Conservation (phyloP, 2,329 filamentous ascomycete species). For the Aspergillus latus region DNA sequence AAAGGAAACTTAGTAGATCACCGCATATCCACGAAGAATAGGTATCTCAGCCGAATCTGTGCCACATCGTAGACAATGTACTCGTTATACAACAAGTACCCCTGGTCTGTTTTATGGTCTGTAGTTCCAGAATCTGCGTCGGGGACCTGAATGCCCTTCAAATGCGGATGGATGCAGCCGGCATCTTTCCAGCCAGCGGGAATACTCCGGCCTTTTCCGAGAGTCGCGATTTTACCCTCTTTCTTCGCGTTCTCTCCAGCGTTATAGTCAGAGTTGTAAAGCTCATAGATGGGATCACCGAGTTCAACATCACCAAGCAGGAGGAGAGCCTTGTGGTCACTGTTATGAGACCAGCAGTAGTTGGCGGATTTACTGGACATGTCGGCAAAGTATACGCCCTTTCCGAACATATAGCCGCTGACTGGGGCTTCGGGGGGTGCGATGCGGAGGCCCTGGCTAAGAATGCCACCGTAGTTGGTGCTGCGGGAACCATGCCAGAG, state of each 20-base stretch:
- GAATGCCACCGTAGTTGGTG: constrained; percentile 84
- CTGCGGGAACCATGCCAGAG: constrained; percentile 84
- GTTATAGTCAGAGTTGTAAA: constrained; percentile 57
- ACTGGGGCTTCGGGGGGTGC: constrained; percentile 75
- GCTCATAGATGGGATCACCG: constrained; percentile 69
- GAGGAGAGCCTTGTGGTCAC: constrained; percentile 70
- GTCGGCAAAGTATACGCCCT: constrained; percentile 85
- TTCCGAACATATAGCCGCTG: constrained; percentile 83
- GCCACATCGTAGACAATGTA: constrained; percentile 52
- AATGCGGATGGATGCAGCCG: constrained; percentile 59
- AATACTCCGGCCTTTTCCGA: constrained; percentile 65
- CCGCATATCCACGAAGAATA: constrained; percentile 45
- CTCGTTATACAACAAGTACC: constrained; percentile 42
- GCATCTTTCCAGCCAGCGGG: constrained; percentile 77
- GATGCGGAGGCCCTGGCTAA: constrained; percentile 85
- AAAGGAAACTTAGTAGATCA: constrained; percentile 1
- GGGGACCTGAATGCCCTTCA: constrained; percentile 67
- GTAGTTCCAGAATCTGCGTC: constrained; percentile 23
- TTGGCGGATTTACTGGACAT: constrained; percentile 79
- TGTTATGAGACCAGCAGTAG: constrained; percentile 66
- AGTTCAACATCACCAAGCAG: constrained; percentile 84
- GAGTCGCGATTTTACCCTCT: constrained; percentile 65
- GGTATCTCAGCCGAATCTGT: constrained; percentile 49
- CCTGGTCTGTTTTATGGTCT: not conserved
- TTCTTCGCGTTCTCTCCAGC: constrained; percentile 65